Evolutionary conservation across 2,329 filamentous ascomycete species (phyloP).

Genomic region (Amphichorda felina): DNA sequence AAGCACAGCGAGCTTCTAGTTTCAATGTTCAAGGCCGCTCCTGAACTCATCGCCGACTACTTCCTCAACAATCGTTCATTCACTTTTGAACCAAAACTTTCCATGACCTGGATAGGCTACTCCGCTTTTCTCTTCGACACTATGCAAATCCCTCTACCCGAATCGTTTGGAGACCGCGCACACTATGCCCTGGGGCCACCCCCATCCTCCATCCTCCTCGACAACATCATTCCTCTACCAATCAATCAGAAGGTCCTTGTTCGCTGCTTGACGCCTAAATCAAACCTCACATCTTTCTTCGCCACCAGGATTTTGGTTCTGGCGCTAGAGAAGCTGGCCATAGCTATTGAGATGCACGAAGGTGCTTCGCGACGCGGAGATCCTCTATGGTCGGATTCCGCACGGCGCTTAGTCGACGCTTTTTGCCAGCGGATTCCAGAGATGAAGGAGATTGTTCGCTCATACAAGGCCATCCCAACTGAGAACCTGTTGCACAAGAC

Average conservation of each 20-base stretch:
- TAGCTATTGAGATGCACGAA: constrained; percentile 50
- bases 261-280: constrained; percentile 67
- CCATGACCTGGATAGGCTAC: constrained; percentile 90
- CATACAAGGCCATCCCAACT: constrained; percentile 57
- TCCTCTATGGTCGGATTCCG: constrained; percentile 54
- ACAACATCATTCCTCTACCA: constrained; percentile 76
- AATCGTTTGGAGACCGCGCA: constrained; percentile 55
- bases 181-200: constrained; percentile 58
- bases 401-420: constrained; percentile 54
- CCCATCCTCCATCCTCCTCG: constrained; percentile 65
- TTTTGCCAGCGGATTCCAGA: constrained; percentile 71
- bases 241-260: constrained; percentile 69
- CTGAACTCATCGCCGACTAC: constrained; percentile 81
- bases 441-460: constrained; percentile 67
- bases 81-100: constrained; percentile 81
- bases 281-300: constrained; percentile 74
- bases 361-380: constrained; percentile 9
- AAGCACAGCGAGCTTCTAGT: constrained; percentile 74
- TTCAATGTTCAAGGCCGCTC: constrained; percentile 66
- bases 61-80: constrained; percentile 73
- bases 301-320: constrained; percentile 67
- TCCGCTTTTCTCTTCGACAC: constrained; percentile 78
- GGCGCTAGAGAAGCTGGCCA: constrained; percentile 66
- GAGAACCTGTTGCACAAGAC: constrained; percentile 67
- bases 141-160: constrained; percentile 62